Evolutionary conservation across 208 protist species (phyloP).

Genomic region (Jaenimonas drosophilae): DNA sequence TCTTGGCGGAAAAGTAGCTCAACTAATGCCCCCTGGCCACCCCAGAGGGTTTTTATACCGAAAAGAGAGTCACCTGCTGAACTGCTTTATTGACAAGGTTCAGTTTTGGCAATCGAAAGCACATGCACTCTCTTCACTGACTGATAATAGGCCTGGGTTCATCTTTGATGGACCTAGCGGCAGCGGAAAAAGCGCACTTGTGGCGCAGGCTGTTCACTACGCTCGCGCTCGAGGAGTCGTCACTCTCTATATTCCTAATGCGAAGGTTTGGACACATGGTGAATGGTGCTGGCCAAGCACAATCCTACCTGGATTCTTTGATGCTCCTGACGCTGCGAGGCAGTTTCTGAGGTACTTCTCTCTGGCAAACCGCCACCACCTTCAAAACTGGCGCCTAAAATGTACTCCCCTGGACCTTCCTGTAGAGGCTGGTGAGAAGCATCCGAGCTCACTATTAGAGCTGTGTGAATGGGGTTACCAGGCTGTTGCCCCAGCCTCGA

Average conservation of each 20-base stretch:
- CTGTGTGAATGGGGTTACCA: conserved; percentile 80
- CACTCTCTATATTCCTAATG: conserved; percentile 82
- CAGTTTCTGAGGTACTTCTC: conserved; percentile 76
- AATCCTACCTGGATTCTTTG: conserved; percentile 87
- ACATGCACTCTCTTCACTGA: conserved; percentile 42
- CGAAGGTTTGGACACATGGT: conserved; percentile 82
- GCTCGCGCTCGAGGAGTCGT: conserved; percentile 57
- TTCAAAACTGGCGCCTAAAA: conserved; percentile 56
- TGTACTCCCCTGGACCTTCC: conserved; percentile 79
- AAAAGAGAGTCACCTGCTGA: conserved; percentile 82
- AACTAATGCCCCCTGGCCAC: conserved; percentile 85
- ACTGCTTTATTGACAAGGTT: conserved; percentile 84
- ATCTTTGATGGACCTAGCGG: conserved; percentile 84
- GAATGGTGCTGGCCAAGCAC: conserved; percentile 89
- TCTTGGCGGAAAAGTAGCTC: conserved; percentile 82
- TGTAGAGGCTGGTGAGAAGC: conserved; percentile 63
- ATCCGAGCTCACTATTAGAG: conserved; percentile 60
- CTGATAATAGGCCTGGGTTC: conserved; percentile 58
- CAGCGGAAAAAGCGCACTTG: conserved; percentile 80
- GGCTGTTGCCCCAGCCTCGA: conserved; percentile 65
- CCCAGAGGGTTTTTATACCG: conserved; percentile 88
- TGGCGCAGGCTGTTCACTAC: conserved; percentile 84
- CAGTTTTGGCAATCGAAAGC: conserved; percentile 69
- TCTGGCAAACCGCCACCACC: conserved; percentile 35
- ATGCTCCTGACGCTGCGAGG: conserved; percentile 77